phyloP scores from a whole-genome alignment of 2,329 filamentous ascomycete species.

The Sarocladium kiliense region DNA sequence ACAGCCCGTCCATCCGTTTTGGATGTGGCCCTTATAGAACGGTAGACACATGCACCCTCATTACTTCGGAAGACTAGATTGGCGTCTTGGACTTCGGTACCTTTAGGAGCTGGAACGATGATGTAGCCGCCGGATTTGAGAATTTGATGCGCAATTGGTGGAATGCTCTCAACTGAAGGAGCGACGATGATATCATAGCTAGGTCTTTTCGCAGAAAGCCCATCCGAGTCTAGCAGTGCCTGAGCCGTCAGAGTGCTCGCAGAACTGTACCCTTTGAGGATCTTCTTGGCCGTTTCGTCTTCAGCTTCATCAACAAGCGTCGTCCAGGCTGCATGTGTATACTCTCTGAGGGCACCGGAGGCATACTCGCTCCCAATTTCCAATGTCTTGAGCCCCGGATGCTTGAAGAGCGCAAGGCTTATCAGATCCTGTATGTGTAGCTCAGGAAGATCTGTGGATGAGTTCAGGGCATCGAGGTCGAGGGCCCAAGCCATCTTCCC shows the following conservation, averaged over 20 bases:
- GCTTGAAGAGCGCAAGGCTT: constrained; percentile 22
- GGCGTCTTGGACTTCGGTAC: background rate
- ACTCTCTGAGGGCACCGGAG: constrained; percentile 1
- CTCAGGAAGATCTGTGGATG: background rate
- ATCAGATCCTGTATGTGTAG: constrained; percentile 12
- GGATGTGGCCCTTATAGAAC: background rate
- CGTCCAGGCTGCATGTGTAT: constrained; percentile 10
- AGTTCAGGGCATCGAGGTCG: constrained; percentile 17
- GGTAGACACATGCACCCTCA: background rate
- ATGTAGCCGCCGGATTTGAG: background rate
- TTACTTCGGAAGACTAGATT: background rate
- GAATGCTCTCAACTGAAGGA: background rate
- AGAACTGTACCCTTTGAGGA: background rate
- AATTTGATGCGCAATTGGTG: background rate
- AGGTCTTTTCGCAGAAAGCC: background rate
- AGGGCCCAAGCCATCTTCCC: constrained; percentile 21
- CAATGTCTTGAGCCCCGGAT: constrained; percentile 16
- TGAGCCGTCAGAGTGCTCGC: background rate
- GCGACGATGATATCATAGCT: constrained; percentile 6
- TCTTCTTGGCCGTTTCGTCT: background rate
- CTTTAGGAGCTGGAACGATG: background rate
- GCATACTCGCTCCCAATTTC: constrained; percentile 15
- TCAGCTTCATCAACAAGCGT: constrained; percentile 8
- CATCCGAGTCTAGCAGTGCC: background rate
- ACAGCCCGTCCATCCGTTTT: background rate